These are phyloP conservation scores for Petunia hybrid DNA, from an alignment of 305 asterid species.

Conservation along the genomic window DNA sequence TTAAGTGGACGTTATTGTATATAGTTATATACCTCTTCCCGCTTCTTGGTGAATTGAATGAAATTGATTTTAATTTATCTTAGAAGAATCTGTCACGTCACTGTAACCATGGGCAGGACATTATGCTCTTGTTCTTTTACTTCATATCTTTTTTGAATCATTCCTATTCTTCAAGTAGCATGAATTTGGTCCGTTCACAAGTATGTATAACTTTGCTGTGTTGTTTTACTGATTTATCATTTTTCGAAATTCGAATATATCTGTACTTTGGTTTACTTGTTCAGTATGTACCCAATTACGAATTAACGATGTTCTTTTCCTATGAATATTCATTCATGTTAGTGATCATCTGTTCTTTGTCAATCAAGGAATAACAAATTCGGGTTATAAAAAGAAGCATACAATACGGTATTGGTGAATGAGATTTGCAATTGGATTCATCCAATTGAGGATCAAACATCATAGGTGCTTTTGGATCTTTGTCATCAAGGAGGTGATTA, in stretches of 20 bases:
- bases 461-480: no score
- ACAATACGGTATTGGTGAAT: not conserved
- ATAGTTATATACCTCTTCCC: not conserved
- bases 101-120: no score
- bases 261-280: not conserved
- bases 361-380: not conserved
- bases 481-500: no score
- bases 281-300: not conserved
- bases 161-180: no score
- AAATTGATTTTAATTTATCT: no score
- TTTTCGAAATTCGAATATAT: not conserved
- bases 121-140: no score
- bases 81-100: no score
- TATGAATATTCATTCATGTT: slow-evolving; percentile 5
- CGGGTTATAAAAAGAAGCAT: not conserved
- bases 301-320: not conserved
- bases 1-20: no score
- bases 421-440: not conserved
- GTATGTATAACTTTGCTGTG: slow-evolving; percentile 17
- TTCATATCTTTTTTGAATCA: no score
- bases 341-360: not conserved
- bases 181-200: no score
- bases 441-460: no score
- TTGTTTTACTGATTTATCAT: not conserved
- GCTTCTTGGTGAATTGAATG: not conserved